Evolutionary conservation across 176 grass and related monocot genomes (phyloP).

Genomic region (Melocanna baccifera): DNA sequence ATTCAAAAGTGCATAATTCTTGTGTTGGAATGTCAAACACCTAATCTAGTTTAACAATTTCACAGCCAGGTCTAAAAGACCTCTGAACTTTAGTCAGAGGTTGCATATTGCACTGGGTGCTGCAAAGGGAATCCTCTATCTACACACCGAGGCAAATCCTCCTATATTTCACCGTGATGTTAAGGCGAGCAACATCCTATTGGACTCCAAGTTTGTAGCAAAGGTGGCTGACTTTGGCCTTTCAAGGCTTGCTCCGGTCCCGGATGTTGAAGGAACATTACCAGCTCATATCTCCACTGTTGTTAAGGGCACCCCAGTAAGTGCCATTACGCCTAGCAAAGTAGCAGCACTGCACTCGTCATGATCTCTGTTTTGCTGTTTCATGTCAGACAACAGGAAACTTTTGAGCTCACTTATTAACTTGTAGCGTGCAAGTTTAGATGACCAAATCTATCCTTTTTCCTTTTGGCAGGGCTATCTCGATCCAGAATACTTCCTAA

Average conservation of each 20-base stretch:
- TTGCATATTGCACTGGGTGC: conserved; percentile 75
- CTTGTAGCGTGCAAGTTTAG: neutral
- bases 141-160: conserved; percentile 89
- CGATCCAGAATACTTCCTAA: conserved; percentile 97
- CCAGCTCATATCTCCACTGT: conserved; percentile 78
- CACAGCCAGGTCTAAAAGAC: conserved; percentile 54
- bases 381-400: neutral
- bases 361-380: conserved; percentile 5
- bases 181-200: conserved; percentile 92
- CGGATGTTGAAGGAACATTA: conserved; percentile 60
- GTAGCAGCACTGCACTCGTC: neutral
- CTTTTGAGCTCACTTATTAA: neutral
- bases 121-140: conserved; percentile 83
- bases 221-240: conserved; percentile 99
- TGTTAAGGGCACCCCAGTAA: conserved; percentile 95
- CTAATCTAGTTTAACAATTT: neutral
- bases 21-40: neutral
- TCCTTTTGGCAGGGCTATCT: conserved; percentile 73
- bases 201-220: conserved; percentile 74
- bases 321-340: conserved; percentile 26
- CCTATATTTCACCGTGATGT: conserved; percentile 96
- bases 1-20: neutral
- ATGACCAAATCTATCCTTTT: neutral
- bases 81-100: conserved; percentile 59
- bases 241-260: conserved; percentile 86